Percentiles rank a stretch among this genome's conserved stretches.
Evolutionary conservation across 2,329 filamentous ascomycete species (phyloP).

Genomic region (Colletotrichum sojae): DNA sequence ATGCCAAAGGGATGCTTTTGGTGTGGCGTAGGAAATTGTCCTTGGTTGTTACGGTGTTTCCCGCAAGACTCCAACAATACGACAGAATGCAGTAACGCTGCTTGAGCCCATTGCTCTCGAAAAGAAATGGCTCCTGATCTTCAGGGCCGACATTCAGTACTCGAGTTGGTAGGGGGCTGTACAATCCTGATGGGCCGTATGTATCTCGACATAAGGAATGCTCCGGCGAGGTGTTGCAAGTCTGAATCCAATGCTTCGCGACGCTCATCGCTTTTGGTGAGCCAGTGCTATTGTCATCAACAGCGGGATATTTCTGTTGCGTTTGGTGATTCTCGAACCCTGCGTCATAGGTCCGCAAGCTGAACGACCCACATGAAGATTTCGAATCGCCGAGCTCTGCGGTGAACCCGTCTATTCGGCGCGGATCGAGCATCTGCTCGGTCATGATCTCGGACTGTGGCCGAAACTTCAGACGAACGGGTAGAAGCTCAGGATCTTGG

Average conservation of each 20-base stretch:
- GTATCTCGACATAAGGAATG: background rate
- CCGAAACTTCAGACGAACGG: background rate
- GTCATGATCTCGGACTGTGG: too few species aligned
- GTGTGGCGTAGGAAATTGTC: fast-evolving
- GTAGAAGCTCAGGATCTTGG: background rate
- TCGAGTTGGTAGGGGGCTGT: background rate
- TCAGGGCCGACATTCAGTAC: background rate
- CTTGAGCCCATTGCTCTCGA: background rate
- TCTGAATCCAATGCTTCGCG: background rate
- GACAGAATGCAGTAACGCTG: background rate
- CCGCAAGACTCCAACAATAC: background rate
- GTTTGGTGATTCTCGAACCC: background rate
- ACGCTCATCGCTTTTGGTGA: background rate
- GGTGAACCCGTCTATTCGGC: too few species aligned
- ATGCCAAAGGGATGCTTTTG: background rate
- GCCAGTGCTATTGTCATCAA: background rate
- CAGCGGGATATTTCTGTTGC: too few species aligned
- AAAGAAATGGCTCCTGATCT: background rate
- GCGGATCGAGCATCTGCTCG: too few species aligned
- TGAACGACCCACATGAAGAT: background rate
- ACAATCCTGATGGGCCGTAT: background rate
- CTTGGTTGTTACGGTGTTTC: background rate
- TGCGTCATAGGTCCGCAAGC: background rate
- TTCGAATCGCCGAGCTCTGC: background rate
- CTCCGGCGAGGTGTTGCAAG: background rate